Evolutionary conservation across 345 rosid genomes (phyloP).

Genomic region (Gossypium thurberi): DNA sequence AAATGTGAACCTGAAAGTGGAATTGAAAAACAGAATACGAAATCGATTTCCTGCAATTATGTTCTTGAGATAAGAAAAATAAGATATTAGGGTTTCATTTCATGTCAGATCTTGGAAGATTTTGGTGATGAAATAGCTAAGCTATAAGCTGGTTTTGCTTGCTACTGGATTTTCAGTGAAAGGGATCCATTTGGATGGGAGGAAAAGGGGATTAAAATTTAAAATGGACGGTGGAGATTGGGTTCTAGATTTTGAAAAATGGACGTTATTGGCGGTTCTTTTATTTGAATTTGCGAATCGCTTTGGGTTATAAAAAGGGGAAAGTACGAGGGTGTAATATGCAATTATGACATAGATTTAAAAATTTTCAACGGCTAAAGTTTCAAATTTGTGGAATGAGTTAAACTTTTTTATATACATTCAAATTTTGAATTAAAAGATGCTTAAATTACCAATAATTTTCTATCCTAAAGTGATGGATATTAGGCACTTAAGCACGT

Average conservation of each 20-base stretch:
- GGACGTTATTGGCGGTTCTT: constrained; percentile 31
- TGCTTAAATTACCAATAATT: too few relatives aligned
- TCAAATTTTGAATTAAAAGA: too few relatives aligned
- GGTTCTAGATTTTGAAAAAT: constrained; percentile 17
- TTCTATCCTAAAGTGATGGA: too few relatives aligned
- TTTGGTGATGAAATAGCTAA: background rate
- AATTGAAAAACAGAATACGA: constrained; percentile 34
- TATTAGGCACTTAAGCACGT: too few relatives aligned
- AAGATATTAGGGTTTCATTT: constrained; percentile 12
- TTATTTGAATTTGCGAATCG: constrained; percentile 41
- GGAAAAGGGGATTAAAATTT: background rate
- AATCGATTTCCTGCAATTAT: constrained; percentile 26
- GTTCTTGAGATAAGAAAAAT: background rate
- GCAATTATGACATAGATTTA: constrained; percentile 9
- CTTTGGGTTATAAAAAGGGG: constrained; percentile 7
- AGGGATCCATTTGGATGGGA: background rate
- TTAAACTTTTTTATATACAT: too few relatives aligned
- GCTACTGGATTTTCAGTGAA: background rate
- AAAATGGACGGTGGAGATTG: constrained; percentile 39
- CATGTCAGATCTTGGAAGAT: background rate
- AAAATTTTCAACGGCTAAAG: constrained; percentile 9
- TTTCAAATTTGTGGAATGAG: background rate
- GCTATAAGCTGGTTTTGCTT: background rate
- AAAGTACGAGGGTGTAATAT: background rate
- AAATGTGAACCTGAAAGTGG: constrained; percentile 35